phyloP scores from a whole-genome alignment of 495 filamentous ascomycete species.

The Penicillium egyptiacum region DNA sequence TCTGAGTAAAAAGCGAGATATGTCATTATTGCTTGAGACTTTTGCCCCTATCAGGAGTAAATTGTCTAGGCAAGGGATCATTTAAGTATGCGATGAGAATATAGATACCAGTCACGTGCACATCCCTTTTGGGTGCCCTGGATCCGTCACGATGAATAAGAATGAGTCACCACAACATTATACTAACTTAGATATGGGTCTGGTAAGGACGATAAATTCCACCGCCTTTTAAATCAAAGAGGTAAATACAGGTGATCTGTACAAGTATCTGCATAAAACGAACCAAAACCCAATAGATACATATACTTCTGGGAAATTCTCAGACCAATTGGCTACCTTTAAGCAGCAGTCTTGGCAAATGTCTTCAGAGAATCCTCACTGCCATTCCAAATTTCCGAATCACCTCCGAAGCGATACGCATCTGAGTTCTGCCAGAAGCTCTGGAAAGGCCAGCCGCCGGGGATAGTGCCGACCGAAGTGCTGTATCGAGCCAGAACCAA shows the following conservation, averaged over 20 bases:
- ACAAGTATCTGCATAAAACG: background rate
- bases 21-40: background rate
- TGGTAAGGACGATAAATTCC: background rate
- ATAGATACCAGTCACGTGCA: background rate
- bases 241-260: background rate
- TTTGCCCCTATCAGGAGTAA: background rate
- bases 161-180: background rate
- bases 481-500: constrained; percentile 58
- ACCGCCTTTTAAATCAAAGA: background rate
- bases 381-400: constrained; percentile 33
- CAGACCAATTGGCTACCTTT: background rate
- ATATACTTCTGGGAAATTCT: background rate
- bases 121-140: no score
- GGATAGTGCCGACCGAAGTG: constrained; percentile 50
- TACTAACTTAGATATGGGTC: no score
- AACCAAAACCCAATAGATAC: background rate
- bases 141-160: background rate
- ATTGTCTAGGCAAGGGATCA: background rate
- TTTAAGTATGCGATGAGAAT: background rate
- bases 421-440: constrained; percentile 58
- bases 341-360: constrained; percentile 19
- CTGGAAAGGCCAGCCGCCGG: constrained; percentile 59
- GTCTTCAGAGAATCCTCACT: constrained; percentile 17
- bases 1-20: background rate
- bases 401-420: constrained; percentile 31